Base-by-base conservation (phyloP, 73 alveolate genomes). In the Stentor roeselii region DNA sequence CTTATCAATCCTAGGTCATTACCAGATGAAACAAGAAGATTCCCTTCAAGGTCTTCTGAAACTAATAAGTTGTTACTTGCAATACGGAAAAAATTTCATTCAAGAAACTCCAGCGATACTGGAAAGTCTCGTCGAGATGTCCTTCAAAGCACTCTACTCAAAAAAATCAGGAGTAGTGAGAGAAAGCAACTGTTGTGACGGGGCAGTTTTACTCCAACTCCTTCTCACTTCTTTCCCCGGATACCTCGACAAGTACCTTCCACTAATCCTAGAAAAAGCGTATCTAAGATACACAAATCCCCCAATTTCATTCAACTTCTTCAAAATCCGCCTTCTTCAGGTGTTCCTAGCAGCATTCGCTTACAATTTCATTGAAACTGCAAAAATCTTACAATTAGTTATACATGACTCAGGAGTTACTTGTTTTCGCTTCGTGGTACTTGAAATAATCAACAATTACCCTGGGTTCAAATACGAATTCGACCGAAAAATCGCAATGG, bases 121-220 rank as follows among this genome's bases (percentile, higher is more conserved):
- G 80, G 37, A 36, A 30, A 32, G n/a, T 21, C 1, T 67, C 14
- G 11, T 67, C 11, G 80, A 67, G 11, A n/a, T 67, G 37, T 36
- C 80, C 14, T 21, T n/a, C 11, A 67, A 34, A 67, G 41, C 50
- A 15, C 11, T 67, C 27, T 67, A 21, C 34, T 15, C 50, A 27
- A 67, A 32, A 27, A 21, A 76, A 21, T 15, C 78, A 15, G 39
- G 39, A n/a, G 39, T n/a, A 37, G n/a, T 35, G 21, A 76, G 39
- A 14, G 84, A 76, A 76, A 34, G 41, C 2, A 1, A n/a, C 14
- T 36, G 39, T 35, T 37, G 82, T 76, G 84, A 76, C 32, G 84
- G 84, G 39, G 60, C 75, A 14, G n/a, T 76, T 39, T 39, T 76
- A 41, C 39, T 21, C 76, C 74, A 76, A 35, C 38, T 76, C 1